These are phyloP conservation scores for Parachaetomium inaequale DNA, from an alignment of 495 filamentous ascomycete species.

Conservation along the genomic window DNA sequence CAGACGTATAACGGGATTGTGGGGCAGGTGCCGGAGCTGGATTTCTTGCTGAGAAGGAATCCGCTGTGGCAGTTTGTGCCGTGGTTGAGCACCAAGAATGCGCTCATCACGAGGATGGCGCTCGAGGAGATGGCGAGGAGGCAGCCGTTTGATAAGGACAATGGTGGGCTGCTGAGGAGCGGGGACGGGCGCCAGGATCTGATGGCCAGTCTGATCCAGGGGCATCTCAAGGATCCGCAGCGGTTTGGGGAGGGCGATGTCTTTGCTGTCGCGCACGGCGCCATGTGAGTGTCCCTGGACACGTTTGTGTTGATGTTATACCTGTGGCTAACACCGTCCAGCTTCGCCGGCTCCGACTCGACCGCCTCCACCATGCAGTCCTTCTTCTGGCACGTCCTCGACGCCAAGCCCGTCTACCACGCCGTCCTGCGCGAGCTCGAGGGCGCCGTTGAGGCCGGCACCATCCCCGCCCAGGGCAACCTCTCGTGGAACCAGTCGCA, in stretches of 20 bases:
- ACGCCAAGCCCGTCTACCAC: conserved; percentile 40
- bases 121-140: conserved; percentile 47
- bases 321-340: conserved; percentile 11
- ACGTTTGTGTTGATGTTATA: background rate
- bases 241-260: conserved; percentile 50
- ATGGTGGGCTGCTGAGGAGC: conserved; percentile 34
- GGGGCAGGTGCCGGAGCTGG: conserved; percentile 49
- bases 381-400: conserved; percentile 53
- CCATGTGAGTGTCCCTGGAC: conserved; percentile 39
- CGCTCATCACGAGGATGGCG: conserved; percentile 50
- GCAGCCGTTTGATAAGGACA: conserved; percentile 44
- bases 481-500: conserved; percentile 46
- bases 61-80: conserved; percentile 49
- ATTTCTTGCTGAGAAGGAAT: conserved; percentile 46
- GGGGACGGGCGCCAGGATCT: conserved; percentile 49
- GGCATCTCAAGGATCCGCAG: conserved; percentile 45
- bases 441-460: conserved; percentile 34
- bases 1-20: conserved; percentile 55
- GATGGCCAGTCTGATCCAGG: conserved; percentile 45
- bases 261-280: conserved; percentile 53
- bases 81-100: conserved; percentile 43
- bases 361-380: conserved; percentile 57
- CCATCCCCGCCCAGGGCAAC: conserved; percentile 42
- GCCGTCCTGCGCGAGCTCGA: conserved; percentile 47
- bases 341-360: conserved; percentile 61